phyloP scores from a whole-genome alignment of 202 grass and related monocot genomes.

The Hordeum pubiflorum region DNA sequence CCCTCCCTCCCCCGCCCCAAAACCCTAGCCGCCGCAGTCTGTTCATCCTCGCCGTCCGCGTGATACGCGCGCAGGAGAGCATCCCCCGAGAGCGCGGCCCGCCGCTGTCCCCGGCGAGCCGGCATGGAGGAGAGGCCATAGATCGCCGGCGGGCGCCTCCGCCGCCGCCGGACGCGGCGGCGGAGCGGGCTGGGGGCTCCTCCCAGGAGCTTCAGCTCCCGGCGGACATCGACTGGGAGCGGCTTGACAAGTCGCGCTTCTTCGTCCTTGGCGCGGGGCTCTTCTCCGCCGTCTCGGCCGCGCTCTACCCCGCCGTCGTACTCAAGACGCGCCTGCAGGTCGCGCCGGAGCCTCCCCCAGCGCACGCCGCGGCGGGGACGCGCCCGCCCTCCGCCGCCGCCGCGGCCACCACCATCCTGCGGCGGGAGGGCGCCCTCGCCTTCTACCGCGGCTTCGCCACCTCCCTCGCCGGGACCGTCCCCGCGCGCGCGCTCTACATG shows the following conservation, averaged over 20 bases:
- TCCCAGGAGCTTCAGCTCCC: constrained; percentile 49
- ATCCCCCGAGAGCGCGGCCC: neutral
- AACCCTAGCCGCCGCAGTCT: constrained; percentile 44
- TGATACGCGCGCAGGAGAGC: neutral
- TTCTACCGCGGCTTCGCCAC: constrained; percentile 92
- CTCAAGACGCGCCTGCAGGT: constrained; percentile 96
- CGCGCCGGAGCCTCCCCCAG: constrained; percentile 12
- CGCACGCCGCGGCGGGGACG: neutral
- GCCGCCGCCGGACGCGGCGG: constrained; percentile 36
- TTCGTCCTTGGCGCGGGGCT: constrained; percentile 75
- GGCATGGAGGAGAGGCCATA: constrained; percentile 66
- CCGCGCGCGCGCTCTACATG: constrained; percentile 90
- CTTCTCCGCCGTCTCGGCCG: constrained; percentile 72
- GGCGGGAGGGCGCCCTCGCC: constrained; percentile 56
- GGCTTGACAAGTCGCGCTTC: constrained; percentile 82
- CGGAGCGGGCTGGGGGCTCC: constrained; percentile 13
- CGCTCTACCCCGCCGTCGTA: constrained; percentile 77
- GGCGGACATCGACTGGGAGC: constrained; percentile 74
- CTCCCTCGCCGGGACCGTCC: constrained; percentile 79
- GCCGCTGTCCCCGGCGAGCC: constrained; percentile 3
- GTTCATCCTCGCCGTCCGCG: neutral
- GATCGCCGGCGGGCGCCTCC: constrained; percentile 30
- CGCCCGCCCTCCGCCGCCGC: constrained; percentile 43
- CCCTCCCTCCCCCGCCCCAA: neutral
- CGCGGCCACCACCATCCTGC: constrained; percentile 52